Base-by-base conservation (phyloP, 108 stramenopile genomes). In the Discostella pseudostelligera region DNA sequence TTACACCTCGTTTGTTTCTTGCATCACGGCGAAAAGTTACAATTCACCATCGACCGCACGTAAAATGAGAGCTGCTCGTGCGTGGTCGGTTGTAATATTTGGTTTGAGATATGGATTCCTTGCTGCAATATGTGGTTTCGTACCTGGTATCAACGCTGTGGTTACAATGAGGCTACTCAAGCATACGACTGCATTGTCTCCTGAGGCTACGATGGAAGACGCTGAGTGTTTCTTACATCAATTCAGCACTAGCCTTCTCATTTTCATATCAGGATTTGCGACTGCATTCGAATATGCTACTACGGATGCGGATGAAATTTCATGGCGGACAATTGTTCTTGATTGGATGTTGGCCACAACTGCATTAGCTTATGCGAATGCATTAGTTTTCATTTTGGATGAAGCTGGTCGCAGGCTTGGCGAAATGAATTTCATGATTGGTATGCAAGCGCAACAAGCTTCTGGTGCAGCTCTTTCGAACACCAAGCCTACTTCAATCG, bases 31-130 rank as follows among this genome's bases (percentile, higher is more conserved):
- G 32, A 78, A 78, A 47, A 35, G 37, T 22, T 39, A 25, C 4
- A 19, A 25, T 39, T 19, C 32, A 9, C 17, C 55, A n/a, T 39
- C 55, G 35, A 19, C 32, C 32, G 32, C 28, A 50, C 19, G 10
- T 16, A 59, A 20, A 0, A 11, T 51, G 43, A 37, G 48, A 48
- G 20, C 46, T 5, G 46, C 63, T 8, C 79, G 78, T 25, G 60
- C 68, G 16, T 59, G 50, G 61, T 35, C 67, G 0, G 62, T 80
- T 12, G 74, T 65, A n/a, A 35, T 65, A 0, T 80, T 80, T 46
- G 79, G 79, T 7, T 62, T 80, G 21, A 55, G 79, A 26, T 80
- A 80, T 49, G 79, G 79, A 4, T 50, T 67, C 5, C 37, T 76
- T 22, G 29, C 56, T 21, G 63, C 45, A 25, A 24, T 36, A 20